A percentile compares a stretch with the other conserved stretches of the same genome.
phyloP scores from a whole-genome alignment of 1,284 basidiomycete species.

The Tylopilus microsporus region DNA sequence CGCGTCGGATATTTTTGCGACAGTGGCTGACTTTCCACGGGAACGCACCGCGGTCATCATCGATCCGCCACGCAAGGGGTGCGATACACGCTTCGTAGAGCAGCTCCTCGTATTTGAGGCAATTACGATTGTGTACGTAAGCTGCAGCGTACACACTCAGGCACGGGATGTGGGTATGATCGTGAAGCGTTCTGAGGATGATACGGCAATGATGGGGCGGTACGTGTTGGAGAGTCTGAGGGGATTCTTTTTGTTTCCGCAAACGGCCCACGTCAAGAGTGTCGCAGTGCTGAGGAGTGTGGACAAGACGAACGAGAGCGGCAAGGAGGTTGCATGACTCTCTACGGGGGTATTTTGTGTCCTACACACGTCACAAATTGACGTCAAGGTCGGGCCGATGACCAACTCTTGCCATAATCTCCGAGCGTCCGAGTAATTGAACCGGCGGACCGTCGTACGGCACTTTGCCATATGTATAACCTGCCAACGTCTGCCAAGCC shows the following conservation, averaged over 20 bases:
- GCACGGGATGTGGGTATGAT: slow-evolving; percentile 79
- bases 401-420: too few relatives aligned
- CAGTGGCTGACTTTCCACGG: slow-evolving; percentile 64
- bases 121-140: slow-evolving; percentile 80
- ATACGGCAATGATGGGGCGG: slow-evolving; percentile 22
- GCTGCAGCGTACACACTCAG: slow-evolving; percentile 90
- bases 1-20: slow-evolving; percentile 63
- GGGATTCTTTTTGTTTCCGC: slow-evolving; percentile 90
- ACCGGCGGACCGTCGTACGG: too few relatives aligned
- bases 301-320: neutral
- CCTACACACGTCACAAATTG: too few relatives aligned
- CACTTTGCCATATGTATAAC: too few relatives aligned
- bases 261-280: slow-evolving; percentile 85
- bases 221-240: slow-evolving; percentile 76
- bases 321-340: neutral
- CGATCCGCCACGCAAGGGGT: slow-evolving; percentile 90
- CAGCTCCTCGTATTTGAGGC: slow-evolving; percentile 75
- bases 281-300: slow-evolving; percentile 65
- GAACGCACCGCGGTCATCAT: slow-evolving; percentile 69
- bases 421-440: too few relatives aligned
- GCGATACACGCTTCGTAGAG: slow-evolving; percentile 74
- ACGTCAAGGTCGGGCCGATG: too few relatives aligned
- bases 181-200: slow-evolving; percentile 39
- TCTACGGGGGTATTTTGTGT: too few relatives aligned
- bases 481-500: too few relatives aligned